Evolutionary conservation across 106 monocot species (phyloP).

Genomic region (Phalaenopsis aphrodite): DNA sequence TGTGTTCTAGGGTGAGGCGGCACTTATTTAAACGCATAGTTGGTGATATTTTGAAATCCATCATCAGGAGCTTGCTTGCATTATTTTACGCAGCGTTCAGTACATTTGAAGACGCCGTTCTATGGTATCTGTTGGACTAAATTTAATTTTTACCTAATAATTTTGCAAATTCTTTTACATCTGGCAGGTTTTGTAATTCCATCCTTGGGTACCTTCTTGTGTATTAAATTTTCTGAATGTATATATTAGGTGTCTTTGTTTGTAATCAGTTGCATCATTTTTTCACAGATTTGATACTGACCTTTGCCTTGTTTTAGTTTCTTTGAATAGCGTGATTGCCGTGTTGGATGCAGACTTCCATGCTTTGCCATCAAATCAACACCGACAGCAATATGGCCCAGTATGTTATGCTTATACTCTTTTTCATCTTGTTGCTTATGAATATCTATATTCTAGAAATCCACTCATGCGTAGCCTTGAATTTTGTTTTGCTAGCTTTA

Average conservation of each 20-base stretch:
- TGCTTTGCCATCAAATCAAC: conserved; percentile 74
- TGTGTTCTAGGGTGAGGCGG: neutral
- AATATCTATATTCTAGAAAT: neutral
- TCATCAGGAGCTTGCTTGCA: neutral
- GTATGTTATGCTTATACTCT: conserved; percentile 37
- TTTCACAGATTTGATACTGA: neutral
- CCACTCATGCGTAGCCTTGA: neutral
- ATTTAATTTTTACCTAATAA: neutral
- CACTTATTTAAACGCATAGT: neutral
- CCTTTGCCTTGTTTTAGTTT: conserved; percentile 51
- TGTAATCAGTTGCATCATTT: neutral
- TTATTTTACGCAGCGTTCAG: neutral
- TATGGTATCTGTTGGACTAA: neutral
- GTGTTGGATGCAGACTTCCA: conserved; percentile 98
- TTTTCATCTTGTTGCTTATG: neutral
- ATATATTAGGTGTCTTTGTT: neutral
- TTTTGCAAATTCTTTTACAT: neutral
- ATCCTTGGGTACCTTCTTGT: neutral
- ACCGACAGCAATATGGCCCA: conserved; percentile 88
- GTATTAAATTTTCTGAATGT: neutral
- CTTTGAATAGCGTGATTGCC: conserved; percentile 89
- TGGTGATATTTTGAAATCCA: neutral
- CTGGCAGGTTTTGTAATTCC: neutral
- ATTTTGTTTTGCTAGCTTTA: neutral
- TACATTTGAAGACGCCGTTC: neutral